Evolutionary conservation across 768 basidiomycete genomes (phyloP), one percentile per base, ranked within the genome.

Genomic region (Nidularia sp.): DNA sequence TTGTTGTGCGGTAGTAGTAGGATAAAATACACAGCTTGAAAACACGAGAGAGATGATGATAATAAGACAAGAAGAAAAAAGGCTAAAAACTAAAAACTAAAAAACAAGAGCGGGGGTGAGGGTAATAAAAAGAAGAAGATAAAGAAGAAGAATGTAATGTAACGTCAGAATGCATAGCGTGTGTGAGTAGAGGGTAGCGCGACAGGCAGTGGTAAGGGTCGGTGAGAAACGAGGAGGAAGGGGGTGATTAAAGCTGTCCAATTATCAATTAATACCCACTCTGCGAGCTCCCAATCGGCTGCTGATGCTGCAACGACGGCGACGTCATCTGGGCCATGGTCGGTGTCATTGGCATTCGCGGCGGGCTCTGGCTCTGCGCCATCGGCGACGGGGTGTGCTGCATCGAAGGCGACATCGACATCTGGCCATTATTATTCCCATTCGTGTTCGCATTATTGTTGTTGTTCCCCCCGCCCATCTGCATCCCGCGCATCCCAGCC

Each of bases 401-500:
- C 8, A 12, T 9, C 9, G 44, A 18, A 9, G 44, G 44, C 8
- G 44, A 45, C 44, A 45, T 45, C 22, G 44, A 45, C 22, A 45
- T 45, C 22, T 45, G 44, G 10, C 44, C 44, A 25, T 45, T 45
- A 8, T 8, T 18, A 10, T 22, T 22, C 10, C 44, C 44, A 45
- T 45, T 45, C 12, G 44, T 45, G 22, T 25, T 45, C 44, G 12
- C 22, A 45, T 39, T n/a, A n/a, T 39, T 39, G 9, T n/a, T 39
- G 36, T 18, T 18, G 18, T 18, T 18, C 18, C 18, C 18, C 18
- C 18, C 18, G 18, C 18, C 18, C 18, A 18, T 18, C 18, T 18
- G 18, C 18, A 18, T 18, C 18, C 18, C 18, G 18, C 18, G 18
- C 18, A 18, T 18, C 18, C 78, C 69, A 61, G 66, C 64, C 9